Conservation (phyloP, 2,329 filamentous ascomycete genomes). For the Trichoderma afroharzianum region DNA sequence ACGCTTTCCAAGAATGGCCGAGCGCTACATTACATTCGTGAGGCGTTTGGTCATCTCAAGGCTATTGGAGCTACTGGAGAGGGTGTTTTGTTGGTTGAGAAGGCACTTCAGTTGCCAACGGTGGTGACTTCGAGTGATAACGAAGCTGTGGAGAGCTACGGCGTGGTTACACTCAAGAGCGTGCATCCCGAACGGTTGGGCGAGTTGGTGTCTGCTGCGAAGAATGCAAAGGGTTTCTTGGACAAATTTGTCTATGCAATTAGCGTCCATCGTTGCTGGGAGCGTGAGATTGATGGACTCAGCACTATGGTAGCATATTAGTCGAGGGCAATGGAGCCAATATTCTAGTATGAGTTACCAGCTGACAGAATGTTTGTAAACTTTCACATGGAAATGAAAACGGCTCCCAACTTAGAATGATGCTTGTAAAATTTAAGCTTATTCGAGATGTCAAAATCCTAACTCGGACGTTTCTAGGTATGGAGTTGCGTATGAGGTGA, state of each 20-base stretch:
- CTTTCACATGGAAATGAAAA: not conserved
- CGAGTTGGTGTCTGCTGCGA: conserved; percentile 60
- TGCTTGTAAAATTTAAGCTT: not conserved
- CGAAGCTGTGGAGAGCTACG: conserved; percentile 62
- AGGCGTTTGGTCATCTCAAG: conserved; percentile 80
- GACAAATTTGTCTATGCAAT: conserved; percentile 68
- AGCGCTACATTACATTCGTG: conserved; percentile 71
- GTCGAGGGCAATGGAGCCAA: not conserved
- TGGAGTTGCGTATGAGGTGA: not conserved
- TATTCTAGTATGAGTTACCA: not conserved
- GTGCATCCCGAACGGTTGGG: conserved; percentile 54
- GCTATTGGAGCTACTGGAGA: conserved; percentile 73
- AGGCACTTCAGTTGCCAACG: conserved; percentile 41
- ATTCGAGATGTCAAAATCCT: not conserved
- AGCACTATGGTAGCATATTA: conserved; percentile 65
- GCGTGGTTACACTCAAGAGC: conserved; percentile 65
- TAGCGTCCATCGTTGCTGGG: conserved; percentile 69
- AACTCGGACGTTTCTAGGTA: not conserved
- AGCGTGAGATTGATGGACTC: conserved; percentile 69
- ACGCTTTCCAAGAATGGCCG: conserved; percentile 67
- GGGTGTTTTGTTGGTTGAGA: conserved; percentile 59
- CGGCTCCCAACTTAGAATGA: not conserved
- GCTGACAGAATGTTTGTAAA: not conserved
- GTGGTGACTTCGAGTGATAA: conserved; percentile 42
- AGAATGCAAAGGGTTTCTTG: conserved; percentile 65